A percentile compares a stretch with the other conserved stretches of the same genome.
Evolutionary conservation across 768 basidiomycete genomes (phyloP).

Genomic region (Kwoniella europaea): DNA sequence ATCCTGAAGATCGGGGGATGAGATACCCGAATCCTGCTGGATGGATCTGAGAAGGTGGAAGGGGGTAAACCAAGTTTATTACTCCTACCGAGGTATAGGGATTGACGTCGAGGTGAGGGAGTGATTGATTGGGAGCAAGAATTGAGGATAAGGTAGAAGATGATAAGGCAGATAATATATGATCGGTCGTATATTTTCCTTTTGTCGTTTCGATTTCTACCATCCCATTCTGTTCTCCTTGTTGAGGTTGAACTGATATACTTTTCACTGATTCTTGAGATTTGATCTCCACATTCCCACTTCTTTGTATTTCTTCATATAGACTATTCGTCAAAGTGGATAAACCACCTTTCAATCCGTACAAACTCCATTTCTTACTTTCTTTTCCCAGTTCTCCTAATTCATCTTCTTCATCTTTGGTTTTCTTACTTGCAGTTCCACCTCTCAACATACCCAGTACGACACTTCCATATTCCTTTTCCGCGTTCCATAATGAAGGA

Average conservation of each 20-base stretch:
- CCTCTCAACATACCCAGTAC: conserved; percentile 63
- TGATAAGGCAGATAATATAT: conserved; percentile 76
- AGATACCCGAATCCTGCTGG: conserved; percentile 94
- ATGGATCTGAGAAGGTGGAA: conserved; percentile 64
- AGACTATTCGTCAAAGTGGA: conserved; percentile 66
- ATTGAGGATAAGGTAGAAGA: conserved; percentile 67
- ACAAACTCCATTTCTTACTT: conserved; percentile 76
- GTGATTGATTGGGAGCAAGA: conserved; percentile 51
- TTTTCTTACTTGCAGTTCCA: conserved; percentile 13
- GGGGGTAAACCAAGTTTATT: conserved; percentile 80
- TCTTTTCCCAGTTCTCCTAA: conserved; percentile 74
- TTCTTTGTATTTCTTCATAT: conserved; percentile 62
- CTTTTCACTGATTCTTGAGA: conserved; percentile 56
- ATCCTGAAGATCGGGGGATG: conserved; percentile 67
- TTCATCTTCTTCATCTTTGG: conserved; percentile 48
- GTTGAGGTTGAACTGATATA: not conserved
- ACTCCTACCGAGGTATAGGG: conserved; percentile 81
- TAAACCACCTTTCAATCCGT: conserved; percentile 79
- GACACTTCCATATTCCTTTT: conserved; percentile 72
- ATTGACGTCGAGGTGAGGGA: conserved; percentile 74
- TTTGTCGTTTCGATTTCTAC: conserved; percentile 19
- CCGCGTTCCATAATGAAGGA: conserved; percentile 72
- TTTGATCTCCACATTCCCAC: conserved; percentile 68
- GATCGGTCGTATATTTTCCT: conserved; percentile 46
- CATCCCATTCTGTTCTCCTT: conserved; percentile 2